phyloP scores from a whole-genome alignment of 75 land plant genomes.

The Cupressus sempervirens region DNA sequence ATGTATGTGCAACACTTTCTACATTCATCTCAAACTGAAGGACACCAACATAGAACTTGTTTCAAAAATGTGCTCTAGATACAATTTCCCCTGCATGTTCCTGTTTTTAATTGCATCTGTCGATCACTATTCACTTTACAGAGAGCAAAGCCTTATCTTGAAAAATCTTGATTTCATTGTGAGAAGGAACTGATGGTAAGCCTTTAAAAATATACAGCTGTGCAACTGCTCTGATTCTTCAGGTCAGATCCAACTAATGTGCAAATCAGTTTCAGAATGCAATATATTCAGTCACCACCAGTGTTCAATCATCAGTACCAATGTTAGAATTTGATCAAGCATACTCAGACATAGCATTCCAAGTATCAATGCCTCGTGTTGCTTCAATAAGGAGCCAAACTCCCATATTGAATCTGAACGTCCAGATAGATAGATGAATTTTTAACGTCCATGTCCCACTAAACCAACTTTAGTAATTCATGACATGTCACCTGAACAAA shows the following conservation, averaged over 20 bases:
- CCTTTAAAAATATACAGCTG: slow-evolving; percentile 83
- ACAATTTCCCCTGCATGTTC: slow-evolving; percentile 74
- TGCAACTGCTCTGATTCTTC: slow-evolving; percentile 90
- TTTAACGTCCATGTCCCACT: too few species aligned
- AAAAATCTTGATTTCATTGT: slow-evolving; percentile 16
- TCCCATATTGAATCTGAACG: slow-evolving; percentile 34
- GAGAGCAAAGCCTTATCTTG: slow-evolving; percentile 14
- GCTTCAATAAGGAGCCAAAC: slow-evolving; percentile 65
- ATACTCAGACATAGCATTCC: slow-evolving; percentile 85
- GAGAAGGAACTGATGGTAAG: slow-evolving; percentile 60
- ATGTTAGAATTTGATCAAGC: slow-evolving; percentile 91
- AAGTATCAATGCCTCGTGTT: slow-evolving; percentile 50
- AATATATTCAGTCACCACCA: slow-evolving; percentile 96
- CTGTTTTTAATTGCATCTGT: slow-evolving; percentile 34
- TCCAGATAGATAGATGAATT: too few species aligned
- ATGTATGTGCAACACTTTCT: slow-evolving; percentile 66
- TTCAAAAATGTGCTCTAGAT: slow-evolving; percentile 79
- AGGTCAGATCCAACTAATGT: slow-evolving; percentile 77
- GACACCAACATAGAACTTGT: slow-evolving; percentile 92
- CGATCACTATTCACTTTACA: slow-evolving; percentile 67
- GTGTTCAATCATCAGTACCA: slow-evolving; percentile 90
- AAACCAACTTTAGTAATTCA: too few species aligned
- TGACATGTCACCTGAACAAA: slow-evolving; percentile 58
- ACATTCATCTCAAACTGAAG: slow-evolving; percentile 73
- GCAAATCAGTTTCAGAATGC: slow-evolving; percentile 84